Evolutionary conservation across 768 basidiomycete genomes (phyloP).

Genomic region (Cystoderma amianthinum): DNA sequence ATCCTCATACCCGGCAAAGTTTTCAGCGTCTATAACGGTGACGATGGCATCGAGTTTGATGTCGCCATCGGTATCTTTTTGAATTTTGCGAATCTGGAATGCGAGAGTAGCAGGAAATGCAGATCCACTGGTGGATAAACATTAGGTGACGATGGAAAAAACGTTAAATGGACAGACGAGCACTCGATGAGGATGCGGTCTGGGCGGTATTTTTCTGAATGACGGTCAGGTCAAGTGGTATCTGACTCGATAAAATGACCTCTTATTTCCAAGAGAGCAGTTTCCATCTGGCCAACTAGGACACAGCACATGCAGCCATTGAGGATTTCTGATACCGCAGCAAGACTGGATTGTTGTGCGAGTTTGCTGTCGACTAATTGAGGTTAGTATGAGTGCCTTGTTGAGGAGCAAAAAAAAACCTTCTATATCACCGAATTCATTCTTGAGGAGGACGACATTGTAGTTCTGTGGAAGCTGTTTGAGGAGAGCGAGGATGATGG

Average conservation of each 20-base stretch:
- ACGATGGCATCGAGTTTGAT: conserved; percentile 86
- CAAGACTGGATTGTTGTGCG: conserved; percentile 73
- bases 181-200: conserved; percentile 95
- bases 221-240: neutral
- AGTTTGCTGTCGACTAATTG: conserved; percentile 81
- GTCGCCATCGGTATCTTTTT: conserved; percentile 64
- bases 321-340: conserved; percentile 88
- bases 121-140: conserved; percentile 54
- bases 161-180: conserved; percentile 55
- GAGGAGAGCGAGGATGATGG: conserved; percentile 76
- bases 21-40: conserved; percentile 88
- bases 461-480: conserved; percentile 80
- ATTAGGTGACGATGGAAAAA: neutral
- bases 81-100: conserved; percentile 89
- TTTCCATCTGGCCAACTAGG: conserved; percentile 92
- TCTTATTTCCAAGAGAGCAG: conserved; percentile 81
- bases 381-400: neutral
- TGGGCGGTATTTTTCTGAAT: conserved; percentile 69
- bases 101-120: conserved; percentile 95
- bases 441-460: conserved; percentile 88
- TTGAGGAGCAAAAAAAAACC: conserved; percentile 31
- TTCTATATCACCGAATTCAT: conserved; percentile 94
- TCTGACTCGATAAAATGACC: conserved; percentile 27
- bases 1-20: conserved; percentile 91
- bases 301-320: conserved; percentile 99